These are phyloP conservation scores for Astrocystis sublimbata DNA, from an alignment of 495 filamentous ascomycete genomes.

Conservation along the genomic window DNA sequence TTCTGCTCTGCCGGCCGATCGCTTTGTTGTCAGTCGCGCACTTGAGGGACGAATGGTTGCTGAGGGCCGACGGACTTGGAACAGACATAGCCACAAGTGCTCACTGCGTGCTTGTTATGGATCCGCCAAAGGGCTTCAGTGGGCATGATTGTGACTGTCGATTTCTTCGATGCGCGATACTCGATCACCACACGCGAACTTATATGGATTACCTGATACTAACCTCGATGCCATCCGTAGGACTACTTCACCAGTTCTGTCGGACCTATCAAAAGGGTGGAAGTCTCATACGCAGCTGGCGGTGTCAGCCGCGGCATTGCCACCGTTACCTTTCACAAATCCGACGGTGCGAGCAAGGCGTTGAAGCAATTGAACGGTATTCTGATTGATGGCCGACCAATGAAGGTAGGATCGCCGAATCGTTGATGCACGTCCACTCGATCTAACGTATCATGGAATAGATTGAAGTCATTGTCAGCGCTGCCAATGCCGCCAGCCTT, in stretches of 20 bases:
- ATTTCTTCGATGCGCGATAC: slow-evolving; percentile 29
- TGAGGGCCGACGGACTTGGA: slow-evolving; percentile 16
- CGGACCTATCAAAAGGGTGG: slow-evolving; percentile 84
- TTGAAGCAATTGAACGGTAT: slow-evolving; percentile 80
- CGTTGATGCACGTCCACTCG: not conserved
- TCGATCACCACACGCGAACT: slow-evolving; percentile 20
- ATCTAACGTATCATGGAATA: slow-evolving; percentile 35
- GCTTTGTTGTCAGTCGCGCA: slow-evolving; percentile 2
- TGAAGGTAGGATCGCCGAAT: slow-evolving; percentile 66
- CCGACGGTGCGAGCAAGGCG: slow-evolving; percentile 78
- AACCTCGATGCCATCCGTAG: slow-evolving; percentile 59
- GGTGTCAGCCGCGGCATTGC: slow-evolving; percentile 88
- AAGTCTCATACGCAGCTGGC: slow-evolving; percentile 88
- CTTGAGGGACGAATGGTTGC: not conserved
- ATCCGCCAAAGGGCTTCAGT: slow-evolving; percentile 18
- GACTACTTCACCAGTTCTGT: slow-evolving; percentile 91
- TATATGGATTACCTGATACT: slow-evolving; percentile 33
- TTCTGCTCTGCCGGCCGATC: slow-evolving; percentile 17
- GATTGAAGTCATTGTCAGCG: slow-evolving; percentile 89
- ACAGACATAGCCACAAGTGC: slow-evolving; percentile 47
- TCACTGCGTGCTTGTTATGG: slow-evolving; percentile 71
- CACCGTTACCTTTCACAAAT: slow-evolving; percentile 64
- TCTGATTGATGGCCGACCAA: slow-evolving; percentile 81
- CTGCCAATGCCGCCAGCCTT: slow-evolving; percentile 65
- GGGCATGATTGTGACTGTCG: slow-evolving; percentile 12